A percentile compares a stretch with the other conserved stretches of the same genome.
These are phyloP conservation scores for Pyrenula massariospora DNA, from an alignment of 495 filamentous ascomycete species.

Conservation along the genomic window DNA sequence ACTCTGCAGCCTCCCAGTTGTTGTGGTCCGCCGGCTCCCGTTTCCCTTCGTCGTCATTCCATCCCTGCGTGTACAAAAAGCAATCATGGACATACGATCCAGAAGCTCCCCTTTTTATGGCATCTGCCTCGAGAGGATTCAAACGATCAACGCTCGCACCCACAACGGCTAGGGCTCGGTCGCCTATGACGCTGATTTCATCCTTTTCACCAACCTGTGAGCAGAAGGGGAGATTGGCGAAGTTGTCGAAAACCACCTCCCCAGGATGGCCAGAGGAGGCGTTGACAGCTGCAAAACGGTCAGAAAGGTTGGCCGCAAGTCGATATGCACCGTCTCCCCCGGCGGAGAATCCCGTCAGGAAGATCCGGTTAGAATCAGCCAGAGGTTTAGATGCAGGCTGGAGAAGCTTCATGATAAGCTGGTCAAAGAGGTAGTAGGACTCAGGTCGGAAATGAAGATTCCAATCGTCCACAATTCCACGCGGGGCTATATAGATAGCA, in stretches of 20 bases:
- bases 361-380: background rate
- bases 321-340: background rate
- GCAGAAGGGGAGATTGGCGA: background rate
- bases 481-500: background rate
- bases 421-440: background rate
- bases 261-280: background rate
- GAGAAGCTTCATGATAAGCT: background rate
- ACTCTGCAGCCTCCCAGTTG: background rate
- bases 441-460: background rate
- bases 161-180: background rate
- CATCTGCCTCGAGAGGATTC: background rate
- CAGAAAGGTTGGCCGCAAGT: background rate
- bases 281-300: background rate
- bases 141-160: background rate
- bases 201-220: background rate
- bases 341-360: background rate
- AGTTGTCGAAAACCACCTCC: background rate
- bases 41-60: no score
- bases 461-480: background rate
- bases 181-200: background rate
- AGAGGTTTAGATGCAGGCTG: background rate
- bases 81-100: background rate
- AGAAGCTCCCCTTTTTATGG: background rate
- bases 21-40: no score
- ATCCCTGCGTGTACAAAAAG: background rate